Conservation (phyloP, 305 asterid species). For the Withania somnifera region DNA sequence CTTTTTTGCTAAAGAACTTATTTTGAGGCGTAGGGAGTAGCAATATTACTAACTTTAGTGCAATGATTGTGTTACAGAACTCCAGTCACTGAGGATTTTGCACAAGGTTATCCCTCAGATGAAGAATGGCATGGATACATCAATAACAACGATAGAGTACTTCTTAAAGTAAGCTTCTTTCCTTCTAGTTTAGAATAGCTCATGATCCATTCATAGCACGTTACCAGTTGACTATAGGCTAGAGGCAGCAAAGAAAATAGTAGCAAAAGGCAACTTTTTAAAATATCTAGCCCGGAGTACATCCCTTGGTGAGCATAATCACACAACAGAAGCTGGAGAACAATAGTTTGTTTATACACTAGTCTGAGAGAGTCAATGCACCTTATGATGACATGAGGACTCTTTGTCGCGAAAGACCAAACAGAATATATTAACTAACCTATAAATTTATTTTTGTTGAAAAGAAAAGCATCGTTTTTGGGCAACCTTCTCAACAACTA, state of each 20-base stretch:
- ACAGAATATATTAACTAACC: not conserved
- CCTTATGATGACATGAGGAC: not conserved
- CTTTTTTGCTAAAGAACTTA: too few relatives aligned
- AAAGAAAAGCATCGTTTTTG: not conserved
- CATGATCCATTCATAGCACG: not conserved
- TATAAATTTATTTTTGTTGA: not conserved
- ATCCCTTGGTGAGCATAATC: not conserved
- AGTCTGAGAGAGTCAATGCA: not conserved
- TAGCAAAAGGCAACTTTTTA: not conserved
- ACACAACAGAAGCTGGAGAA: not conserved
- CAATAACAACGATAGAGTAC: conserved; percentile 70
- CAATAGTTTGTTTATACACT: not conserved
- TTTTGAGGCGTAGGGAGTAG: too few relatives aligned
- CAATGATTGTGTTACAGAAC: conserved; percentile 46
- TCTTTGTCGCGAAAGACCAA: not conserved
- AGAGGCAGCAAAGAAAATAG: too few relatives aligned
- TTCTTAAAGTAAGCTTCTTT: conserved; percentile 54
- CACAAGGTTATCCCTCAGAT: conserved; percentile 63
- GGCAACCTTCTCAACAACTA: too few relatives aligned
- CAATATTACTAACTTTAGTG: not conserved
- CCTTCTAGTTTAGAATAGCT: conserved; percentile 1
- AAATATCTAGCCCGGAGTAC: not conserved
- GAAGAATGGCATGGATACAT: conserved; percentile 84
- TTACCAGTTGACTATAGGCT: not conserved
- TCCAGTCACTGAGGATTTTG: conserved; percentile 40